Evolutionary conservation across 208 protist species (phyloP), one percentile per base, ranked within the genome.

Genomic region (Acanthamoeba castellanii): DNA sequence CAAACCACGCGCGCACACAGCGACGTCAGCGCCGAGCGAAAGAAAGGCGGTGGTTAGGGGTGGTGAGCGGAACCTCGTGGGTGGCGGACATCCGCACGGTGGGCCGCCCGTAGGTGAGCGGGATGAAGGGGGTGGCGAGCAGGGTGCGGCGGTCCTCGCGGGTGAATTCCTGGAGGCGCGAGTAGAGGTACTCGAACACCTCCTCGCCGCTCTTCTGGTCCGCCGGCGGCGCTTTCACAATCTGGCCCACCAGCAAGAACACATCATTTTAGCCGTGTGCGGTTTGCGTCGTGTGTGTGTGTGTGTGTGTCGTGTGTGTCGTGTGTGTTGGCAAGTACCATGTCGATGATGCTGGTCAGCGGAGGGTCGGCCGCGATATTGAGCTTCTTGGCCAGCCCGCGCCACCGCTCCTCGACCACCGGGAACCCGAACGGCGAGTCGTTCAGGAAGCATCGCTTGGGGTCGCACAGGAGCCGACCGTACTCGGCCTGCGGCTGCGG

Each of bases 111-210:
- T 61, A 30, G 30, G 78, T 87, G 6, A 87, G 47, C 30, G 78
- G 78, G 47, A 87, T 87, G 50, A 87, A 87, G 5, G 47, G 78
- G 14, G 47, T 59, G 45, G 45, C 37, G 13, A 87, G 37, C 8
- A 87, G 78, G 22, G 9, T 52, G 25, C 30, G 37, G 20, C 78
- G 78, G 50, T 87, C 78, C 25, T 61, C 78, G 25, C 45, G 37
- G 37, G 78, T 87, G 50, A 87, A 87, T 14, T 87, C 78, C 45
- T 52, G 78, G n/a, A 87, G 18, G 37, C 78, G 37, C 20, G 18
- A 14, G n/a, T 50, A 87, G 30, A 87, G 78, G 47, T 87, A 87
- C 16, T 52, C 78, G 30, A 87, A 87, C 20, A 59, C 78, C 50
- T 59, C 45, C 25, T 25, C 37, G 25, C 45, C 78, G n/a, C 47